Percentiles rank a stretch among this genome's conserved stretches.
Conservation (phyloP, 306 rosid species). For the Cicer cuneatum region DNA sequence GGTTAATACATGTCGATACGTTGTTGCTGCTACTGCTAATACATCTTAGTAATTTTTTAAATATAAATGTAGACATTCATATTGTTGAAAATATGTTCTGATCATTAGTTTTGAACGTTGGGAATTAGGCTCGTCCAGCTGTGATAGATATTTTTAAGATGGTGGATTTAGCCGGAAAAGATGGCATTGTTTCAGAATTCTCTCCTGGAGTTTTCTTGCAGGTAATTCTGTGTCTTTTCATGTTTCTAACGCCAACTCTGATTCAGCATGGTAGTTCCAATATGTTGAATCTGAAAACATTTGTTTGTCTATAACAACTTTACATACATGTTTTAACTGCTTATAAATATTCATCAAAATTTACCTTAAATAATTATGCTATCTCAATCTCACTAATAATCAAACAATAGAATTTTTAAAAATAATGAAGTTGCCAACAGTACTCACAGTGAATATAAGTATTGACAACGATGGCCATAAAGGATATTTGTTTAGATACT, state of each 20-base stretch:
- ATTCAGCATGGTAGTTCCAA: slow-evolving; percentile 28
- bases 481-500: not conserved
- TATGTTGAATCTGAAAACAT: slow-evolving; percentile 37
- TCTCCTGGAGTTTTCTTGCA: slow-evolving; percentile 94
- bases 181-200: slow-evolving; percentile 81
- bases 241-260: slow-evolving; percentile 24
- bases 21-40: slow-evolving; percentile 29
- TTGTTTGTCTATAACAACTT: slow-evolving; percentile 18
- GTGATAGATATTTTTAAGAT: slow-evolving; percentile 68
- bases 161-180: slow-evolving; percentile 84
- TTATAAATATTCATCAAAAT: slow-evolving; percentile 32
- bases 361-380: not conserved
- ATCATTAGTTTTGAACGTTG: slow-evolving; percentile 43
- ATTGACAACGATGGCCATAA: not conserved
- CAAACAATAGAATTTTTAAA: not conserved
- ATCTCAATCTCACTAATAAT: not conserved
- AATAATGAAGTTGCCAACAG: not conserved
- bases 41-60: slow-evolving; percentile 20
- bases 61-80: slow-evolving; percentile 17
- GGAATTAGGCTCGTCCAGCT: slow-evolving; percentile 87
- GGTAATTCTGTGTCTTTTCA: slow-evolving; percentile 55
- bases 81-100: slow-evolving; percentile 36
- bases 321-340: slow-evolving; percentile 20
- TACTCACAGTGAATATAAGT: not conserved
- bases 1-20: slow-evolving; percentile 20